These are phyloP conservation scores for Chenopodium formosanum DNA, from an alignment of 148 eudicot species.

Conservation along the genomic window DNA sequence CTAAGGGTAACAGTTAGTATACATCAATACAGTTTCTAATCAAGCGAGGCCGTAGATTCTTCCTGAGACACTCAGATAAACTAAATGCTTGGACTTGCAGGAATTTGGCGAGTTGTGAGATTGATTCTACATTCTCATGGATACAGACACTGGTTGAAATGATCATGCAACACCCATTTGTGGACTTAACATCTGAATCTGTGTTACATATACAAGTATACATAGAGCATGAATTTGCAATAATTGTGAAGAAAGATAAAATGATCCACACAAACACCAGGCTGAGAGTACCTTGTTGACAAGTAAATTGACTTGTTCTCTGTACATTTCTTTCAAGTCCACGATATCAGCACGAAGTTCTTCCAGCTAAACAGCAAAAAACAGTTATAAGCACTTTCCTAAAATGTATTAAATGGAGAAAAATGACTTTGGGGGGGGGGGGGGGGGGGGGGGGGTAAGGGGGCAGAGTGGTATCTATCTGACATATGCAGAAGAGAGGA, in stretches of 20 bases:
- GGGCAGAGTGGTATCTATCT: not conserved
- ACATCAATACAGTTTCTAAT: slow-evolving; percentile 13
- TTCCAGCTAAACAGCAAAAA: slow-evolving; percentile 61
- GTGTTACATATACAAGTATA: slow-evolving; percentile 10
- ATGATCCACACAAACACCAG: slow-evolving; percentile 1
- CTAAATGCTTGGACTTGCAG: not conserved
- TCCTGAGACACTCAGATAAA: not conserved
- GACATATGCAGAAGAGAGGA: not conserved
- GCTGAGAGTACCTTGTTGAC: slow-evolving; percentile 73
- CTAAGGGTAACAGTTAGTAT: not conserved
- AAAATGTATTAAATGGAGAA: too few species aligned
- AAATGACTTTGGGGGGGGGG: not conserved
- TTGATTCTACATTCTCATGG: not conserved
- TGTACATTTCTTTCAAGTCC: slow-evolving; percentile 97
- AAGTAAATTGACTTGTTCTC: slow-evolving; percentile 93
- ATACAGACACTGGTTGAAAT: not conserved
- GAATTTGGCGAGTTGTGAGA: not conserved
- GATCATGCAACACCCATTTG: slow-evolving; percentile 40
- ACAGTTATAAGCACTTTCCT: not conserved
- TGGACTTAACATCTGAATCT: slow-evolving; percentile 68
- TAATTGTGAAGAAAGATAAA: not conserved
- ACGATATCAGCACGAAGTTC: slow-evolving; percentile 96
- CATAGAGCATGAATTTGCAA: not conserved
- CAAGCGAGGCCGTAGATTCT: not conserved
- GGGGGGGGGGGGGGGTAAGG: not conserved